These are phyloP conservation scores for Pseudonectria foliicola DNA, from an alignment of 2,329 filamentous ascomycete genomes.

Conservation along the genomic window DNA sequence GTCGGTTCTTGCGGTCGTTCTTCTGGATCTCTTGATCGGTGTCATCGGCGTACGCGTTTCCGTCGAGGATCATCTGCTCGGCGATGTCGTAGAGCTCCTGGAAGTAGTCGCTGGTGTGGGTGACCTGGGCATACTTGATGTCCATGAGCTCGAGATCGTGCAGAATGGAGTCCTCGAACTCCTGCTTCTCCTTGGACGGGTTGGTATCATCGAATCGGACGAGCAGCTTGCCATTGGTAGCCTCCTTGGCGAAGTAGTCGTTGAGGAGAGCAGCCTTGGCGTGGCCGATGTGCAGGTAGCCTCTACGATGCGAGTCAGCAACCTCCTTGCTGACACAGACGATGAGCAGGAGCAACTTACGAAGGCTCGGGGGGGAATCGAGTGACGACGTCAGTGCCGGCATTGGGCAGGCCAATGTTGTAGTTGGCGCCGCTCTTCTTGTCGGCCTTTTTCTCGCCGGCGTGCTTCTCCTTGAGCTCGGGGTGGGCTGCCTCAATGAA, in stretches of 20 bases:
- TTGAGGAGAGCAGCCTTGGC: constrained; percentile 90
- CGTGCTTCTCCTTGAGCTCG: constrained; percentile 62
- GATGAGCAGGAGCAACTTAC: constrained; percentile 35
- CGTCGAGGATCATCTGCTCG: constrained; percentile 75
- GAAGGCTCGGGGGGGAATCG: constrained; percentile 93
- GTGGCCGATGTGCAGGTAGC: constrained; percentile 92
- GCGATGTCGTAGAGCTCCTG: constrained; percentile 83
- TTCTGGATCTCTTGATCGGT: constrained; percentile 86
- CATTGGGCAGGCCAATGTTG: constrained; percentile 78
- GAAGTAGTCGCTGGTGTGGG: constrained; percentile 95
- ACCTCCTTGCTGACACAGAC: constrained; percentile 1
- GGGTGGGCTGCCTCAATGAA: constrained; percentile 78
- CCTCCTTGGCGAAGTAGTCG: constrained; percentile 93
- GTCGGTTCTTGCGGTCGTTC: constrained; percentile 74
- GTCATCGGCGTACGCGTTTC: constrained; percentile 89
- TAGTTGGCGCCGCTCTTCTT: constrained; percentile 76
- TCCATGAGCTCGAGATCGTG: constrained; percentile 89
- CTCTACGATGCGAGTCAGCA: constrained; percentile 33
- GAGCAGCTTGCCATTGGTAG: constrained; percentile 84
- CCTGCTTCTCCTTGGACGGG: constrained; percentile 92
- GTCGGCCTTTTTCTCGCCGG: constrained; percentile 53
- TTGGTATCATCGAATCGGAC: constrained; percentile 97
- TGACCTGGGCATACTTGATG: constrained; percentile 78
- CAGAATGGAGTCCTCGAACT: constrained; percentile 89
- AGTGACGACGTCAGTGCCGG: constrained; percentile 83